Evolutionary conservation across 2,329 filamentous ascomycete species (phyloP).

Genomic region (Fusarium tupiense): DNA sequence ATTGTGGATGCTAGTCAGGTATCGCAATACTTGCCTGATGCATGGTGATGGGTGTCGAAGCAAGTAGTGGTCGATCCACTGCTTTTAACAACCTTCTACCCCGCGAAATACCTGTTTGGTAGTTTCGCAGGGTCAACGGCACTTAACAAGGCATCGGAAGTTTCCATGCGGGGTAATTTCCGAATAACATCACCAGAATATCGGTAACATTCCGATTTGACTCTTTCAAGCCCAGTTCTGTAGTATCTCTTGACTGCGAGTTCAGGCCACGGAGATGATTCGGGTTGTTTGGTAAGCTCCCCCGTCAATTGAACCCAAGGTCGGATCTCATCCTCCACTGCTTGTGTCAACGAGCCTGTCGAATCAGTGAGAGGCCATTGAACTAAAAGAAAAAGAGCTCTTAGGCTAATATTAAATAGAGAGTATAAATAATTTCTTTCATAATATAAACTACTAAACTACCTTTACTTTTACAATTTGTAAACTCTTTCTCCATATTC

Average conservation of each 20-base stretch:
- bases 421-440: background rate
- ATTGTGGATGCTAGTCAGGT: background rate
- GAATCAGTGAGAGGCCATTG: no score
- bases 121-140: background rate
- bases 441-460: background rate
- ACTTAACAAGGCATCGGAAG: background rate
- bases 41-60: no score
- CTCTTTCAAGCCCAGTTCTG: background rate
- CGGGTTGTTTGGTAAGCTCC: background rate
- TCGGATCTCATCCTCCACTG: background rate
- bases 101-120: background rate
- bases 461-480: background rate
- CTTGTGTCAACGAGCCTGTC: background rate
- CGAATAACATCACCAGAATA: background rate
- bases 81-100: background rate
- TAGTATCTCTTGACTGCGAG: background rate
- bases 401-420: no score
- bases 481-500: background rate
- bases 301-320: background rate
- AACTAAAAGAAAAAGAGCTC: no score
- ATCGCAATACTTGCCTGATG: no score
- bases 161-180: background rate
- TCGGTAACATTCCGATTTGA: background rate
- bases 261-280: background rate
- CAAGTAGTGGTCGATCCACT: background rate